Percentiles rank a stretch among this genome's conserved stretches.
Conservation (phyloP, 179 eudicot species). For the Amaranthus tricolor region DNA sequence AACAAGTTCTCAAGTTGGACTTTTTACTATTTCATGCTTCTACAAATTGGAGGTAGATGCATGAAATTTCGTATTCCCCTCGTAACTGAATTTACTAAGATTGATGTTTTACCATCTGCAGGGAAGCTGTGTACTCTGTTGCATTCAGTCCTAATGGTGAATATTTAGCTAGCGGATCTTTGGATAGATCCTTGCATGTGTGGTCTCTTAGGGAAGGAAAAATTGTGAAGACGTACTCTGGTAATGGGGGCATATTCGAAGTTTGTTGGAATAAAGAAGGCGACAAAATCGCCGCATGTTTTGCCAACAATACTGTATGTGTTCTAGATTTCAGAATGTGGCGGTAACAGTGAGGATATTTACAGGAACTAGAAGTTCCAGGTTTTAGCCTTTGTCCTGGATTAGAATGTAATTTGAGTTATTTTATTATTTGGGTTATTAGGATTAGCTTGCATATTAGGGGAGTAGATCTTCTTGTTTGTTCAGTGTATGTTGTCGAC, state of each 20-base stretch:
- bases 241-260: constrained; percentile 82
- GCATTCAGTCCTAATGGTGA: constrained; percentile 86
- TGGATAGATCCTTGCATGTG: constrained; percentile 63
- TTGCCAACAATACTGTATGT: constrained; percentile 65
- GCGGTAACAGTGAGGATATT: neutral
- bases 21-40: neutral
- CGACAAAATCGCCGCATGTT: constrained; percentile 78
- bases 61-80: neutral
- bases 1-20: too few relatives aligned
- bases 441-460: constrained; percentile 18
- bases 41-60: neutral
- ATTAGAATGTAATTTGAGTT: constrained; percentile 14
- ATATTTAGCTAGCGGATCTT: constrained; percentile 81
- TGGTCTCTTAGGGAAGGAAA: constrained; percentile 81
- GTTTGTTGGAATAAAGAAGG: constrained; percentile 95
- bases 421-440: constrained; percentile 18
- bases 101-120: constrained; percentile 24
- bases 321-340: constrained; percentile 77
- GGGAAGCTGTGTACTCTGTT: constrained; percentile 87
- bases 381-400: constrained; percentile 19
- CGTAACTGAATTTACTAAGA: neutral
- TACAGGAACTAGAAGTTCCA: neutral
- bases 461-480: constrained; percentile 16
- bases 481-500: constrained; percentile 17
- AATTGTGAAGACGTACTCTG: constrained; percentile 65